Percentiles rank a stretch among this genome's conserved stretches.
These are phyloP conservation scores for Pterulicium gracile DNA, from an alignment of 1,284 basidiomycete genomes.

Conservation along the genomic window DNA sequence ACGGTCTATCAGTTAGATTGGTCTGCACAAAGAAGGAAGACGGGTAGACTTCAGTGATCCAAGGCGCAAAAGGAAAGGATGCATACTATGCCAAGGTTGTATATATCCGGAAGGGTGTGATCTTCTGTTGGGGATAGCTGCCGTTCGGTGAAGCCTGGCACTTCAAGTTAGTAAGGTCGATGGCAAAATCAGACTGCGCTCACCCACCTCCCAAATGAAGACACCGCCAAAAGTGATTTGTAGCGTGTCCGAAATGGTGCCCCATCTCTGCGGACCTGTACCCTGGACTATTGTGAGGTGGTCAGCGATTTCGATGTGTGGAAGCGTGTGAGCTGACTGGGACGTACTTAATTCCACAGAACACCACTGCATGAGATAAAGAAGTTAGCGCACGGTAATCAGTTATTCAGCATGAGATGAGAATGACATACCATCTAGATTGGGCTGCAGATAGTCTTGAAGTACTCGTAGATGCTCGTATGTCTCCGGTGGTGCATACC, in stretches of 20 bases:
- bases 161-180: neutral
- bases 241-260: conserved; percentile 63
- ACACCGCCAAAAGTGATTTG: conserved; percentile 60
- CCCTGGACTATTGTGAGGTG: conserved; percentile 34
- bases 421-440: conserved; percentile 30
- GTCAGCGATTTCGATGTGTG: conserved; percentile 2
- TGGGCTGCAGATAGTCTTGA: conserved; percentile 28
- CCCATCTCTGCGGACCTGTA: conserved; percentile 48
- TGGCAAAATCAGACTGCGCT: conserved; percentile 3
- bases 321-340: conserved; percentile 3
- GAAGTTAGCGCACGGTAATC: conserved; percentile 4
- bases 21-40: conserved; percentile 30
- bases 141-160: conserved; percentile 38
- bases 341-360: conserved; percentile 57
- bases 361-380: conserved; percentile 33
- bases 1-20: conserved; percentile 48
- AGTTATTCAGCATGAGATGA: conserved; percentile 1
- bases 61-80: neutral
- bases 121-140: conserved; percentile 35
- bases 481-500: conserved; percentile 34
- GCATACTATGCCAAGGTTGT: conserved; percentile 39
- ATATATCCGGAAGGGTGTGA: conserved; percentile 29
- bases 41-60: neutral
- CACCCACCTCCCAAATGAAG: conserved; percentile 39
- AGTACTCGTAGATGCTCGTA: conserved; percentile 34